Conservation (phyloP, 495 filamentous ascomycete species). For the Daldinia loculata region DNA sequence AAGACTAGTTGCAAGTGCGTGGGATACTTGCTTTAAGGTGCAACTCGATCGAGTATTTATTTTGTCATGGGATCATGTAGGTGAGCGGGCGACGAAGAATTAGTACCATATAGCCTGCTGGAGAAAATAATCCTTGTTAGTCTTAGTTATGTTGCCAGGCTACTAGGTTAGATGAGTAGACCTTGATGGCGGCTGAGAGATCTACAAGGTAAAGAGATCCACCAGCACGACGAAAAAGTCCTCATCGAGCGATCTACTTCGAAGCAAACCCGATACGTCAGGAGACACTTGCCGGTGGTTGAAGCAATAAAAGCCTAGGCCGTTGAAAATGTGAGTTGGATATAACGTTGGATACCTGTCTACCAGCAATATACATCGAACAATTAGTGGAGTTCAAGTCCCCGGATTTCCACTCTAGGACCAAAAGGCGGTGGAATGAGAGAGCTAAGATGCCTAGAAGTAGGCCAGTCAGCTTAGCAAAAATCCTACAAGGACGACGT, state of each 20-base stretch:
- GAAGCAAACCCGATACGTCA: background rate
- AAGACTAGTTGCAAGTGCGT: conserved; percentile 5
- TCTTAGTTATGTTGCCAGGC: background rate
- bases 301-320: background rate
- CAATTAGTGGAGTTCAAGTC: conserved; percentile 3
- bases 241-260: background rate
- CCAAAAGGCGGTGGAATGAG: conserved; percentile 13
- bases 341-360: conserved; percentile 1
- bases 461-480: no score
- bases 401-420: background rate
- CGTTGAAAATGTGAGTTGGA: background rate
- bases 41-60: conserved; percentile 1
- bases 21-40: background rate
- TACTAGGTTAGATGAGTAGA: conserved; percentile 7
- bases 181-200: conserved; percentile 30
- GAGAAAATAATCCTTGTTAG: conserved; percentile 5
- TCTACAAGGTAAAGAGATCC: conserved; percentile 6
- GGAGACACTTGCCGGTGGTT: background rate
- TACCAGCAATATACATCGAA: conserved; percentile 3
- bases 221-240: conserved; percentile 15
- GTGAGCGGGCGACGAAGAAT: background rate
- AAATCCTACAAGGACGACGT: background rate
- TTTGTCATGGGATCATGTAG: background rate
- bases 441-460: background rate
- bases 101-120: conserved; percentile 12